A percentile compares a stretch with the other conserved stretches of the same genome.
Evolutionary conservation across 169 alveolate species (phyloP).

Genomic region (Plasmodium cynomolgi): DNA sequence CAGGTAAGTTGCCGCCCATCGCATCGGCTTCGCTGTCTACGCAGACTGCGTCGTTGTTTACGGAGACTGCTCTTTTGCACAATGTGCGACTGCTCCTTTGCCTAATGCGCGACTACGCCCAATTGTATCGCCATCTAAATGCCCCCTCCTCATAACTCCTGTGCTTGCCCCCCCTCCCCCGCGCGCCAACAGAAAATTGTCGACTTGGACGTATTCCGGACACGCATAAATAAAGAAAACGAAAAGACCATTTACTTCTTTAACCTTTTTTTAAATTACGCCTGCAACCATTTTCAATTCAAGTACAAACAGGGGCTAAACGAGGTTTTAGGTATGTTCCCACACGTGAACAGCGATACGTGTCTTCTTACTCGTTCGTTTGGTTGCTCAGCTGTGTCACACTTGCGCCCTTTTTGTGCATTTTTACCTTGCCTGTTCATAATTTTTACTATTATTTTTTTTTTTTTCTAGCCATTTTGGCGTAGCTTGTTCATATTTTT

Average conservation of each 20-base stretch:
- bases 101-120: background rate
- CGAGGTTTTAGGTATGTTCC: slow-evolving; percentile 78
- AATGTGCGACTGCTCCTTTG: background rate
- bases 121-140: background rate
- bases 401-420: background rate
- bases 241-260: slow-evolving; percentile 61
- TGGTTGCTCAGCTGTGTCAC: background rate
- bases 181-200: slow-evolving; percentile 35
- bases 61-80: background rate
- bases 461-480: background rate
- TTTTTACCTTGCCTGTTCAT: background rate
- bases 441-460: background rate
- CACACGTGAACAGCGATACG: background rate
- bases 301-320: slow-evolving; percentile 85
- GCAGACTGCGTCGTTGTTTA: background rate
- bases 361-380: background rate
- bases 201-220: slow-evolving; percentile 61
- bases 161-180: background rate
- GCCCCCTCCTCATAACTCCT: background rate
- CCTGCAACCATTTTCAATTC: slow-evolving; percentile 76
- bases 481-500: background rate
- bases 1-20: slow-evolving; percentile 17
- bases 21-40: background rate
- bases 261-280: slow-evolving; percentile 77
- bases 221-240: slow-evolving; percentile 57